A percentile compares a stretch with the other conserved stretches of the same genome.
Conservation (phyloP, 2,329 filamentous ascomycete species). For the Neophaeococcomyces aloes region DNA sequence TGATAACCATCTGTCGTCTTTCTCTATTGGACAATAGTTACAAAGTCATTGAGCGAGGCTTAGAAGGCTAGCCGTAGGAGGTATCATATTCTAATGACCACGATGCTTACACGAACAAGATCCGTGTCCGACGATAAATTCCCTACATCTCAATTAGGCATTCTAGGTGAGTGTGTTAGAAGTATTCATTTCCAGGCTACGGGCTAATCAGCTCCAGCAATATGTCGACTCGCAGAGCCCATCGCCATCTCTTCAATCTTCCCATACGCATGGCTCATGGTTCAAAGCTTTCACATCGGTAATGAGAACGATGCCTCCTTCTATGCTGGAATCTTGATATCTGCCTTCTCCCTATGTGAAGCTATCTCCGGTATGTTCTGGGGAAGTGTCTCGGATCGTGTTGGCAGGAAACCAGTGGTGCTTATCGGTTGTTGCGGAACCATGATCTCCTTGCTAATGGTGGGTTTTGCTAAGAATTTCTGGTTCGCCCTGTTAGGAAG, state of each 20-base stretch:
- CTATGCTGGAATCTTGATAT: slow-evolving; percentile 80
- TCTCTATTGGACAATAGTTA: background rate
- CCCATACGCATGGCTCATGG: slow-evolving; percentile 78
- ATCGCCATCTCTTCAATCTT: slow-evolving; percentile 90
- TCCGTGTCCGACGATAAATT: slow-evolving; percentile 57
- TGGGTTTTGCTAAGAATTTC: slow-evolving; percentile 73
- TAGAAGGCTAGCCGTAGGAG: slow-evolving; percentile 38
- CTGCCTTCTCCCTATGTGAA: slow-evolving; percentile 73
- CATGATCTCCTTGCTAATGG: slow-evolving; percentile 68
- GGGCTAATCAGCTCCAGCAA: slow-evolving; percentile 47
- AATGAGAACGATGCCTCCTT: slow-evolving; percentile 67
- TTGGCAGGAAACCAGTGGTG: slow-evolving; percentile 77
- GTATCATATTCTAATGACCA: slow-evolving; percentile 39
- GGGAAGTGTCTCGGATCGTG: slow-evolving; percentile 69
- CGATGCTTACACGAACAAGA: slow-evolving; percentile 52
- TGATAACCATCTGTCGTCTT: slow-evolving; percentile 2
- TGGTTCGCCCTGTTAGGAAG: slow-evolving; percentile 71
- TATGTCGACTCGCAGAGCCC: slow-evolving; percentile 84
- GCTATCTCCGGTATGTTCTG: slow-evolving; percentile 78
- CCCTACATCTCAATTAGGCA: slow-evolving; percentile 68
- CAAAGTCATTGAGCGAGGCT: background rate
- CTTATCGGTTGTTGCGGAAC: slow-evolving; percentile 73
- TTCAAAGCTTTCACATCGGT: slow-evolving; percentile 64
- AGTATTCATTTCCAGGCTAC: too few species aligned
- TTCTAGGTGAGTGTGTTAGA: slow-evolving; percentile 64